Evolutionary conservation across 2,329 filamentous ascomycete genomes (phyloP).

Genomic region (Aureobasidium uvarum): DNA sequence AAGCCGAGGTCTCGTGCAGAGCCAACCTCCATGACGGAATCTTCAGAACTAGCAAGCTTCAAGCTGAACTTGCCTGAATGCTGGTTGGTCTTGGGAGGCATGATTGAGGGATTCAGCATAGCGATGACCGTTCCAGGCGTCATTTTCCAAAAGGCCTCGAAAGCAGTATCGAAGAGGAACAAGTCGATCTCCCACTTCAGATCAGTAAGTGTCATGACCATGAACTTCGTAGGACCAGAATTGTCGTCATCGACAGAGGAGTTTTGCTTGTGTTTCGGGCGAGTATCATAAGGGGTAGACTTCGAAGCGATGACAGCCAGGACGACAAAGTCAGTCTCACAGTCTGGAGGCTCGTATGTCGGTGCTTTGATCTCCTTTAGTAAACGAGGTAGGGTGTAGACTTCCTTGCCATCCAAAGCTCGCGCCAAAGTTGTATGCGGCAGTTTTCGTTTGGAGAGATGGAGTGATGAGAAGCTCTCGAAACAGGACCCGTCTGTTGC

Average conservation of each 20-base stretch:
- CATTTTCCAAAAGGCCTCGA: conserved; percentile 93
- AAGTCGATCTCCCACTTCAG: conserved; percentile 88
- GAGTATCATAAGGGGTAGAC: conserved; percentile 69
- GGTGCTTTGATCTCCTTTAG: conserved; percentile 79
- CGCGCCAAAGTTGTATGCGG: conserved; percentile 77
- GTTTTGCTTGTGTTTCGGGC: conserved; percentile 47
- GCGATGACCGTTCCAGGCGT: conserved; percentile 86
- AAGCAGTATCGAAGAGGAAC: conserved; percentile 87
- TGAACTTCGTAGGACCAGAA: conserved; percentile 69
- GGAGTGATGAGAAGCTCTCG: conserved; percentile 81
- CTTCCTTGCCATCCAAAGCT: conserved; percentile 72
- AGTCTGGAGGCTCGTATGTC: conserved; percentile 72
- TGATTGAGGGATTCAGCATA: conserved; percentile 84
- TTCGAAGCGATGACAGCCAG: conserved; percentile 87
- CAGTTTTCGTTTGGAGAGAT: conserved; percentile 78
- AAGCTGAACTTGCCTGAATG: conserved; percentile 80
- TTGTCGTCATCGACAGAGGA: conserved; percentile 45
- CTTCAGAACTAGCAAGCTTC: conserved; percentile 78
- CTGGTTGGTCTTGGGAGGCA: conserved; percentile 76
- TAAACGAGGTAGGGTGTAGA: conserved; percentile 75
- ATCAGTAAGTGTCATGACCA: conserved; percentile 85
- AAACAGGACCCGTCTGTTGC: conserved; percentile 56
- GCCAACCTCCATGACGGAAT: conserved; percentile 88
- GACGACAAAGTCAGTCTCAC: conserved; percentile 85
- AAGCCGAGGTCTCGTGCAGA: conserved; percentile 80